Percentiles rank a stretch among this genome's conserved stretches.
Conservation (phyloP, 305 asterid genomes). For the Fraxinus velutina region DNA sequence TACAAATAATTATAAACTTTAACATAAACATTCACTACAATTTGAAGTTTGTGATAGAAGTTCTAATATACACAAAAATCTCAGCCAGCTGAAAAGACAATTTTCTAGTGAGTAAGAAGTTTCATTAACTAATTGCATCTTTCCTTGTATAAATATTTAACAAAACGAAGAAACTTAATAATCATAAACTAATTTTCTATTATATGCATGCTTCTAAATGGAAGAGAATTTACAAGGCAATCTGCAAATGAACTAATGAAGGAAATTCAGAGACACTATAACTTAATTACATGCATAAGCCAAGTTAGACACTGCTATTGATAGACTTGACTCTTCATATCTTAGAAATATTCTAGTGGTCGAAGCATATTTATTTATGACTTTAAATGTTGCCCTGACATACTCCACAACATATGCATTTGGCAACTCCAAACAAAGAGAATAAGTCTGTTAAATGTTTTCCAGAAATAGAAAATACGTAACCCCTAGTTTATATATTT, state of each 20-base stretch:
- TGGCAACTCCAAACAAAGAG: neutral
- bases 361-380: neutral
- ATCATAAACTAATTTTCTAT: neutral
- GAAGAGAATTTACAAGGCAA: neutral
- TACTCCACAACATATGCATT: neutral
- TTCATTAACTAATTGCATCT: neutral
- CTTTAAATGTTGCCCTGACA: neutral
- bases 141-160: neutral
- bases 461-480: neutral
- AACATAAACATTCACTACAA: neutral
- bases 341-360: neutral
- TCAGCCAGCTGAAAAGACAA: neutral
- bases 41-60: neutral
- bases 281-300: neutral
- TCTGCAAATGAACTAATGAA: neutral
- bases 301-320: neutral
- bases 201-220: neutral
- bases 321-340: neutral
- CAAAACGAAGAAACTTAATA: neutral
- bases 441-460: neutral
- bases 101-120: neutral
- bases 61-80: neutral
- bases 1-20: neutral
- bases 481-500: neutral
- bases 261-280: neutral